A percentile compares a stretch with the other conserved stretches of the same genome.
phyloP scores from a whole-genome alignment of 164 flowering plant species.

The Liquidambar formosana region DNA sequence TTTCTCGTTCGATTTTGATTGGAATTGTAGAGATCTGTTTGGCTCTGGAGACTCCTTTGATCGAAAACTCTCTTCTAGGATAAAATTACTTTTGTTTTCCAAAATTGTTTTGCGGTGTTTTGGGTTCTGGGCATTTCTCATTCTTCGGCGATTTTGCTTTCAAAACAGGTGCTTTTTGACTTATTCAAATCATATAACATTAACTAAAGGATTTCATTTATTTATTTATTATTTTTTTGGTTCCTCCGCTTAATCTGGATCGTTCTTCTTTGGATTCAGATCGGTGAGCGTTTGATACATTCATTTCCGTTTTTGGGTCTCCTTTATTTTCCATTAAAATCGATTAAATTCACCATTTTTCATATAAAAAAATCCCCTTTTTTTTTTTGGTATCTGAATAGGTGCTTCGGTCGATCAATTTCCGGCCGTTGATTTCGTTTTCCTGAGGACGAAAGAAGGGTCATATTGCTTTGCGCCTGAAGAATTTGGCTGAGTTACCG shows the following conservation, averaged over 20 bases:
- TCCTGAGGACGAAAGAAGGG: not conserved
- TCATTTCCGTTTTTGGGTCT: not conserved
- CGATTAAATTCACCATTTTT: not conserved
- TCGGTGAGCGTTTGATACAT: constrained; percentile 9
- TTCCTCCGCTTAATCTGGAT: constrained; percentile 5
- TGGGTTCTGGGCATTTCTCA: not conserved
- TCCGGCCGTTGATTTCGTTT: not conserved
- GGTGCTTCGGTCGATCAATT: not conserved
- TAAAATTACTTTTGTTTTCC: not conserved
- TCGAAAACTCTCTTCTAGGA: not conserved
- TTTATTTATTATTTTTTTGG: not conserved
- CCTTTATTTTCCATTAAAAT: not conserved
- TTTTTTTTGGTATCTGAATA: constrained; percentile 5
- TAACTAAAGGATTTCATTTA: no score
- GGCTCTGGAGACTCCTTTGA: not conserved
- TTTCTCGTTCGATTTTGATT: constrained; percentile 11
- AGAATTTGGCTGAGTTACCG: not conserved
- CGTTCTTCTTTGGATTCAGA: constrained; percentile 16
- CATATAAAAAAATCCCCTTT: not conserved
- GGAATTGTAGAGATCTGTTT: constrained; percentile 20
- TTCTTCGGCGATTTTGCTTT: not conserved
- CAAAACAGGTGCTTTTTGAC: not conserved
- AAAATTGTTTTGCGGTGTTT: not conserved
- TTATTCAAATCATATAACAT: not conserved
- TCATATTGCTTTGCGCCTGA: constrained; percentile 4